Conservation (phyloP, 305 asterid species). For the Fraxinus sp. region DNA sequence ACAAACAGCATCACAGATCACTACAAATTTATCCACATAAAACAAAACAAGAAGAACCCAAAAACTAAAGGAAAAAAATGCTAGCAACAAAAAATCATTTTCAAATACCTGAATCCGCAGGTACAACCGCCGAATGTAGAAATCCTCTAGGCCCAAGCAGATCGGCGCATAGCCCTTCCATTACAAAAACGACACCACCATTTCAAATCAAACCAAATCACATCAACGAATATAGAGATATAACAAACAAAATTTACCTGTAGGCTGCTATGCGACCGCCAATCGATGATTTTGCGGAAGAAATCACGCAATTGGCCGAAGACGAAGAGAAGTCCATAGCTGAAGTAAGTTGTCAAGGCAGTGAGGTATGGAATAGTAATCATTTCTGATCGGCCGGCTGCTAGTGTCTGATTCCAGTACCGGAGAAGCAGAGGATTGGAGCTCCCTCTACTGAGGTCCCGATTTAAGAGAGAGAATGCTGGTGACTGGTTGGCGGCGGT, state of each 20-base stretch:
- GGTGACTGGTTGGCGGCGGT: neutral
- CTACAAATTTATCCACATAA: neutral
- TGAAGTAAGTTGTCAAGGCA: conserved; percentile 92
- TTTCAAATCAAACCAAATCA: conserved; percentile 17
- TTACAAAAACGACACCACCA: conserved; percentile 3
- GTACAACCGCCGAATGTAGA: conserved; percentile 86
- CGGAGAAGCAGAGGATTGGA: conserved; percentile 32
- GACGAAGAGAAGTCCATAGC: conserved; percentile 93
- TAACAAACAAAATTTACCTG: conserved; percentile 43
- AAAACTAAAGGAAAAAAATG: neutral
- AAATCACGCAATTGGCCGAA: conserved; percentile 96
- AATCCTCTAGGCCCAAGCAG: conserved; percentile 99
- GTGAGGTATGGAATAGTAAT: conserved; percentile 90
- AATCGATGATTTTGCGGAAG: conserved; percentile 71
- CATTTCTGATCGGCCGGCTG: conserved; percentile 41
- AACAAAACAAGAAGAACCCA: neutral
- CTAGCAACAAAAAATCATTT: neutral
- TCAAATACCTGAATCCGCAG: conserved; percentile 75
- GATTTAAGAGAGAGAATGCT: neutral
- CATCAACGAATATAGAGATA: neutral
- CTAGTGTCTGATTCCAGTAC: conserved; percentile 30
- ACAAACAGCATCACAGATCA: neutral
- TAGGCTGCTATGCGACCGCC: conserved; percentile 74
- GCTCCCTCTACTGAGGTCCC: conserved; percentile 38
- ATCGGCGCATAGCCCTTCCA: conserved; percentile 97